Conservation (phyloP, 1,284 basidiomycete genomes). For the Psilocybe mexicana region DNA sequence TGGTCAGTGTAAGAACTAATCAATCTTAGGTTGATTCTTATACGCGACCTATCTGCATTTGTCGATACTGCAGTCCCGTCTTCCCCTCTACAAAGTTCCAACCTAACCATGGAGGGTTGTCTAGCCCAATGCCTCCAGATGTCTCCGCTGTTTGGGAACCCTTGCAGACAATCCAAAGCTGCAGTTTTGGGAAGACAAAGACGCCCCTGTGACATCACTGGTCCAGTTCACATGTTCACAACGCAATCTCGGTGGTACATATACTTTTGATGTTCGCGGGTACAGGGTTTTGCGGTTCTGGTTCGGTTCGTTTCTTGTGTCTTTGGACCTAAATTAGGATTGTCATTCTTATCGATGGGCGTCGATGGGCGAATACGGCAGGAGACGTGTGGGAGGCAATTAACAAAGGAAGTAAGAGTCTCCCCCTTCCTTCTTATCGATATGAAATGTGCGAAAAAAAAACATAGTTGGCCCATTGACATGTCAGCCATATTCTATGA, state of each 20-base stretch:
- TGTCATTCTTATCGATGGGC: slow-evolving; percentile 16
- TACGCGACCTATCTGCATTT: too few species aligned
- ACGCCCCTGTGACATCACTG: slow-evolving; percentile 17
- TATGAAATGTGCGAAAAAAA: slow-evolving; percentile 10
- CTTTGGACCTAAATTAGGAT: background rate
- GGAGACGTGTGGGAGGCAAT: slow-evolving; percentile 11
- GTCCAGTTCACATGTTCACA: slow-evolving; percentile 1
- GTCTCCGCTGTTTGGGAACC: background rate
- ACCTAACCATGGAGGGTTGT: too few species aligned
- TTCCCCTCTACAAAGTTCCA: too few species aligned
- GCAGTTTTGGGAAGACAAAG: background rate
- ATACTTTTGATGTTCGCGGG: slow-evolving; percentile 1
- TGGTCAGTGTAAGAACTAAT: too few species aligned
- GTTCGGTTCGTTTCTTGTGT: background rate
- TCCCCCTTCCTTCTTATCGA: slow-evolving; percentile 5
- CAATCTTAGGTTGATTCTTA: too few species aligned
- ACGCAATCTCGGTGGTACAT: background rate
- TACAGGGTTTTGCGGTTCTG: background rate
- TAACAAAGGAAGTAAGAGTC: slow-evolving; percentile 9
- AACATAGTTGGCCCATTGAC: background rate
- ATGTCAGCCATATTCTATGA: slow-evolving; percentile 7
- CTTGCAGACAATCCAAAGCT: background rate
- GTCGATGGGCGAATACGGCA: slow-evolving; percentile 8
- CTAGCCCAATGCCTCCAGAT: too few species aligned
- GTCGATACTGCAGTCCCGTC: too few species aligned